Conservation (phyloP, 1,139 yeast genomes). For the Pneumocystis jirovecii region DNA sequence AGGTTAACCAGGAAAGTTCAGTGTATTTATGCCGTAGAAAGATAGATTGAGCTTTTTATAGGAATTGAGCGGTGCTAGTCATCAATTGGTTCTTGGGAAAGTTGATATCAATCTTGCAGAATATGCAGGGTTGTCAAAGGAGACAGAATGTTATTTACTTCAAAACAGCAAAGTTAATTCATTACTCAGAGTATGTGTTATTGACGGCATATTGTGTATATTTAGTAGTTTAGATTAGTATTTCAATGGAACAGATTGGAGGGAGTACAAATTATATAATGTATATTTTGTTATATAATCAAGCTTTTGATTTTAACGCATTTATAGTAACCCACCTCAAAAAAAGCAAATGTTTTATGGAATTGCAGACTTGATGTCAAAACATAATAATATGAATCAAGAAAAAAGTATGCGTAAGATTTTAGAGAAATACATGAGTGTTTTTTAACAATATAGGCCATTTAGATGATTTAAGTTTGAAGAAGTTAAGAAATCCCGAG, state of each 20-base stretch:
- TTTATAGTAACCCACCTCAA: slow-evolving; percentile 1
- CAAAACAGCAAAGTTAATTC: slow-evolving; percentile 73
- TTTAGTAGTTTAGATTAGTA: background rate
- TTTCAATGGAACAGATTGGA: background rate
- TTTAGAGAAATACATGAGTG: slow-evolving; percentile 1
- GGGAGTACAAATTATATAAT: background rate
- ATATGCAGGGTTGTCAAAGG: slow-evolving; percentile 44
- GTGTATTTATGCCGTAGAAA: background rate
- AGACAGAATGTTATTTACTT: slow-evolving; percentile 48
- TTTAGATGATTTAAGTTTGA: slow-evolving; percentile 3
- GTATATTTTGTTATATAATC: slow-evolving; percentile 4
- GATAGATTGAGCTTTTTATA: slow-evolving; percentile 13
- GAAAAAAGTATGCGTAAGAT: background rate
- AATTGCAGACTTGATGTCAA: slow-evolving; percentile 23
- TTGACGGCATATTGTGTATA: background rate
- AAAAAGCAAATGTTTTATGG: slow-evolving; percentile 24
- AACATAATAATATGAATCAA: slow-evolving; percentile 10
- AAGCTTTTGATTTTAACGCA: background rate
- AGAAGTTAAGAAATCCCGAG: slow-evolving; percentile 1
- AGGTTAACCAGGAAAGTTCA: slow-evolving; percentile 18
- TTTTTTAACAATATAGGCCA: background rate
- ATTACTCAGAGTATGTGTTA: slow-evolving; percentile 34
- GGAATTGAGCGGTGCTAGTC: slow-evolving; percentile 21
- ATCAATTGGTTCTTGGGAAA: slow-evolving; percentile 42
- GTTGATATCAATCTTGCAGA: slow-evolving; percentile 59